Evolutionary conservation across 1,139 yeast species (phyloP).

Genomic region (Diutina pseudorugosa): DNA sequence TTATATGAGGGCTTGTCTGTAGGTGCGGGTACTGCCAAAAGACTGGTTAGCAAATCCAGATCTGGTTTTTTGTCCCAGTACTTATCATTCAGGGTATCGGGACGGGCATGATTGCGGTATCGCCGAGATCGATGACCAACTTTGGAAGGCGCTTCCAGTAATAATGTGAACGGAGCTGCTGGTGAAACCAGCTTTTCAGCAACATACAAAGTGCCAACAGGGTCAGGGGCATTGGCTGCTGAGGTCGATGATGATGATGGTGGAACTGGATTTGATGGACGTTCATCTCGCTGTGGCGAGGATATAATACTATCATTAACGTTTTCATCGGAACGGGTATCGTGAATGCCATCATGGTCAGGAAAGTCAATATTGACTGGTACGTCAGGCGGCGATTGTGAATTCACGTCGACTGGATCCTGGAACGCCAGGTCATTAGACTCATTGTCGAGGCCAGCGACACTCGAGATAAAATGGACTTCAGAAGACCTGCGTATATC

Average conservation of each 20-base stretch:
- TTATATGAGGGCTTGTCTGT: neutral
- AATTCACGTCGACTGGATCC: neutral
- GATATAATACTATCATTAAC: neutral
- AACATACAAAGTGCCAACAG: neutral
- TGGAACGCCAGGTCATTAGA: no score
- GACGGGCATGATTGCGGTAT: neutral
- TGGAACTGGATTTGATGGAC: neutral
- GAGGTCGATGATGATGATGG: neutral
- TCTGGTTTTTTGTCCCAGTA: conserved; percentile 3
- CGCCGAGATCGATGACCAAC: neutral
- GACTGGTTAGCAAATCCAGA: neutral
- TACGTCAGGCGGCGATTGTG: no score
- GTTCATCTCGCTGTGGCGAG: neutral
- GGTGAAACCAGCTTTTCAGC: neutral
- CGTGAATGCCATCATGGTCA: neutral
- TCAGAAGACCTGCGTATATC: neutral
- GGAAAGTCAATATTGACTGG: neutral
- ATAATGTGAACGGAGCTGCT: neutral
- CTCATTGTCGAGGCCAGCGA: no score
- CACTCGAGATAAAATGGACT: no score
- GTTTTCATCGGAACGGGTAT: neutral
- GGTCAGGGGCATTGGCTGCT: neutral
- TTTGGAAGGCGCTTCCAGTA: neutral
- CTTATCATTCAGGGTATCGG: neutral
- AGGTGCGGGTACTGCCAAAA: neutral